Evolutionary conservation across 2,329 filamentous ascomycete species (phyloP), one percentile per base, ranked within the genome.

Genomic region (Akanthomyces uredinophilus): DNA sequence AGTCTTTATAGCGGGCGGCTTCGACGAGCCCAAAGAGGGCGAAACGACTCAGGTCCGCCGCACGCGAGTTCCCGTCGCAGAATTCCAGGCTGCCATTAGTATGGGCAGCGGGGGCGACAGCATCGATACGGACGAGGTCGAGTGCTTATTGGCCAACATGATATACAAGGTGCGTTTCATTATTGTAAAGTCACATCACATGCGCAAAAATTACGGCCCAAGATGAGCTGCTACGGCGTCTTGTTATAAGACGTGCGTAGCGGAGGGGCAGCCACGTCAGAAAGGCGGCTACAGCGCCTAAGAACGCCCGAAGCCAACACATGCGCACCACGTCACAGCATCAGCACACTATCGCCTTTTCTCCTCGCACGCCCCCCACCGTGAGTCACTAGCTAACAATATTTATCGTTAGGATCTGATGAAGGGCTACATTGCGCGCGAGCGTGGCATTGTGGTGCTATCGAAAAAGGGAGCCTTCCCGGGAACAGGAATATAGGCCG

Each of bases 381-480:
- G 67, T 73, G 70, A 74, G 64, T 75, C 69, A 73, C 73, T 75
- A 65, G 52, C 62, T 61, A 49, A 61, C 16, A 76, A 62, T 63
- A 29, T 54, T 47, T 51, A n/a, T 65, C 63, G 60, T 29, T 64
- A 96, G 92, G 90, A 90, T 63, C 81, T 95, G 27, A 96, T 99
- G 91, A 99, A 98, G 77, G 95, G 96, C 46, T 99, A 99, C 76
- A 99, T 99, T 68, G 89, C 94, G 37, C 89, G 94, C 60, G 93
- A 96, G 68, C 87, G 90, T 68, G 90, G 89, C 39, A 93, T 93
- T 67, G 90, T 99, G 32, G 95, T 99, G 22, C 78, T 99, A 62
- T 97, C 92, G 74, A 98, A 97, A 75, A 90, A 85, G 63, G 92
- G 91, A 46, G 94, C 95, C 2, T 99, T 99, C 71, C 95, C 96